phyloP scores from a whole-genome alignment of 2,329 filamentous ascomycete genomes.

The Colletotrichum musicola region DNA sequence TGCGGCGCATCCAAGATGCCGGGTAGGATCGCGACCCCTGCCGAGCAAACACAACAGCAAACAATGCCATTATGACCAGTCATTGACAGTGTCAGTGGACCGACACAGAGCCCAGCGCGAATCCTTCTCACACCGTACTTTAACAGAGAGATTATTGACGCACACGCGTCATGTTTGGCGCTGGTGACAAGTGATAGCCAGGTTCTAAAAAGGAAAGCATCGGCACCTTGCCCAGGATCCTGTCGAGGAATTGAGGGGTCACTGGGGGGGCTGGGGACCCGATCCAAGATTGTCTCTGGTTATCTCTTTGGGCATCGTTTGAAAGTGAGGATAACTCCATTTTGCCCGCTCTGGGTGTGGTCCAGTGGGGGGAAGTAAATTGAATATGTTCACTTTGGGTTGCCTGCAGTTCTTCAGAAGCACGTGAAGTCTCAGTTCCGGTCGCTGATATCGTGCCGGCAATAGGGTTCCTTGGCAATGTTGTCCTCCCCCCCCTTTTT shows the following conservation, averaged over 20 bases:
- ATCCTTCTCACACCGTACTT: not conserved
- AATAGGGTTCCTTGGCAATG: too few species aligned
- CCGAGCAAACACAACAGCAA: slow-evolving; percentile 1
- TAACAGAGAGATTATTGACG: slow-evolving; percentile 7
- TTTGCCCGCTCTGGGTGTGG: not conserved
- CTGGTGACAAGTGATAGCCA: not conserved
- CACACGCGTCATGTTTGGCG: not conserved
- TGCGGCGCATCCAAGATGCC: not conserved
- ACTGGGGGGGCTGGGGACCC: not conserved
- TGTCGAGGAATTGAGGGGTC: not conserved
- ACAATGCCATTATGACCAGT: slow-evolving; percentile 2
- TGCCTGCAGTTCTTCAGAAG: slow-evolving; percentile 14
- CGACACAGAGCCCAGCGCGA: not conserved
- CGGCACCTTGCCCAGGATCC: not conserved
- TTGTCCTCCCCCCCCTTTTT: not conserved
- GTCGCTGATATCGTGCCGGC: too few species aligned
- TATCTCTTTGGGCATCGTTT: not conserved
- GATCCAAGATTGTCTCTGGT: not conserved
- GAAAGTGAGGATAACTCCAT: not conserved
- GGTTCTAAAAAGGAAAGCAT: slow-evolving; percentile 9
- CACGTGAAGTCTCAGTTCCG: slow-evolving; percentile 8
- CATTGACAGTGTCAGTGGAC: not conserved
- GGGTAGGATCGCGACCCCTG: slow-evolving; percentile 18
- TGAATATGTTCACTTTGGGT: not conserved
- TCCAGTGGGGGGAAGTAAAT: slow-evolving; percentile 10